A percentile compares a stretch with the other conserved stretches of the same genome.
These are phyloP conservation scores for Sarcomyxa edulis DNA, from an alignment of 768 basidiomycete species.

Conservation along the genomic window DNA sequence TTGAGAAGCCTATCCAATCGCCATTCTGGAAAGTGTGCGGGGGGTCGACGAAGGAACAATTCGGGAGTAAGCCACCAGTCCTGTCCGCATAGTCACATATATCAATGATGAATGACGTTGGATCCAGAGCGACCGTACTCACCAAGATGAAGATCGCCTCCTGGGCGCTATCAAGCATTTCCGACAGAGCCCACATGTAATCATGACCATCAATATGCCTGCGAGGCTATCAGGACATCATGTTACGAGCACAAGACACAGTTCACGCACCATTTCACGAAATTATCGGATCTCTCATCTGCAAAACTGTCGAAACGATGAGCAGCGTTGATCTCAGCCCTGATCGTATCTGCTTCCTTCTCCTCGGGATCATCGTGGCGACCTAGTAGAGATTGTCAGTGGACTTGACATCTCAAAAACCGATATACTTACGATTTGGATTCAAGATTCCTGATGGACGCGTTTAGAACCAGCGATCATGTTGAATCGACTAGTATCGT, in stretches of 20 bases:
- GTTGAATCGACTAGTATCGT: slow-evolving; percentile 1
- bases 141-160: slow-evolving; percentile 89
- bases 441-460: slow-evolving; percentile 30
- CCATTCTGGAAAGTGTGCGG: slow-evolving; percentile 81
- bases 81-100: slow-evolving; percentile 23
- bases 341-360: slow-evolving; percentile 60
- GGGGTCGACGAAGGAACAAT: slow-evolving; percentile 88
- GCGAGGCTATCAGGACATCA: slow-evolving; percentile 3
- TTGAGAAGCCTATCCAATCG: slow-evolving; percentile 81
- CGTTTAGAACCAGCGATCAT: not conserved
- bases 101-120: not conserved
- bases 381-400: slow-evolving; percentile 21
- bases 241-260: not conserved
- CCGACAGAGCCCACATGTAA: slow-evolving; percentile 93
- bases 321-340: slow-evolving; percentile 65
- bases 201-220: slow-evolving; percentile 95
- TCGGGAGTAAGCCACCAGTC: slow-evolving; percentile 97
- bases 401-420: not conserved
- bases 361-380: slow-evolving; percentile 79
- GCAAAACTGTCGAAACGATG: slow-evolving; percentile 92
- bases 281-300: slow-evolving; percentile 57
- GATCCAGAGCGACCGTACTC: slow-evolving; percentile 9
- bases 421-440: slow-evolving; percentile 36
- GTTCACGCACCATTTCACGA: slow-evolving; percentile 68
- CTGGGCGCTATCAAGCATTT: slow-evolving; percentile 76